Evolutionary conservation across 306 rosid species (phyloP).

Genomic region (Inga laurina): DNA sequence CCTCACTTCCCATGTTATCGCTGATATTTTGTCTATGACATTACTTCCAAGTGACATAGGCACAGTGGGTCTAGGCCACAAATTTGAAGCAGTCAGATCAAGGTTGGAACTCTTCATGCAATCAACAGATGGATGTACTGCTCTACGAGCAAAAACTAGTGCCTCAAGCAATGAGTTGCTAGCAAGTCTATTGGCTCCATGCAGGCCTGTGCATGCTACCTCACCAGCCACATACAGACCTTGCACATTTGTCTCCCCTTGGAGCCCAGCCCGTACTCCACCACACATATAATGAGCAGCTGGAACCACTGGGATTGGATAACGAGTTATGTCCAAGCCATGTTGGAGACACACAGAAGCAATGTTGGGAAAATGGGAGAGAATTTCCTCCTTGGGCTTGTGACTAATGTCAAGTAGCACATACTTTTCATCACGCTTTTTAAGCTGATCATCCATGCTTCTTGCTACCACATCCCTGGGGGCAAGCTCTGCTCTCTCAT

Average conservation of each 20-base stretch:
- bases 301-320: slow-evolving; percentile 89
- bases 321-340: slow-evolving; percentile 81
- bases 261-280: slow-evolving; percentile 90
- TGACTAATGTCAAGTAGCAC: slow-evolving; percentile 89
- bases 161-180: slow-evolving; percentile 98
- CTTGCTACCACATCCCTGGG: slow-evolving; percentile 98
- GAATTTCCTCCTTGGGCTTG: slow-evolving; percentile 68
- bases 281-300: slow-evolving; percentile 99
- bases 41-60: slow-evolving; percentile 51
- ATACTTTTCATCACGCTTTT: slow-evolving; percentile 74
- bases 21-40: slow-evolving; percentile 41
- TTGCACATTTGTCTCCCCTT: slow-evolving; percentile 81
- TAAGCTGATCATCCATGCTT: slow-evolving; percentile 93
- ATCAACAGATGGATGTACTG: slow-evolving; percentile 83
- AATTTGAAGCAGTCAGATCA: slow-evolving; percentile 50
- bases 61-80: slow-evolving; percentile 66
- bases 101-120: slow-evolving; percentile 63
- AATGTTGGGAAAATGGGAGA: slow-evolving; percentile 83
- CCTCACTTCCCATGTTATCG: slow-evolving; percentile 58
- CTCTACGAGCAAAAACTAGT: slow-evolving; percentile 88
- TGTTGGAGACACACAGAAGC: slow-evolving; percentile 71
- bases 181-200: slow-evolving; percentile 96
- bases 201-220: slow-evolving; percentile 97
- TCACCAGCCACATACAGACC: slow-evolving; percentile 94
- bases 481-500: slow-evolving; percentile 94